phyloP scores from a whole-genome alignment of 176 grass and related monocot genomes.

The Typha latifolia region DNA sequence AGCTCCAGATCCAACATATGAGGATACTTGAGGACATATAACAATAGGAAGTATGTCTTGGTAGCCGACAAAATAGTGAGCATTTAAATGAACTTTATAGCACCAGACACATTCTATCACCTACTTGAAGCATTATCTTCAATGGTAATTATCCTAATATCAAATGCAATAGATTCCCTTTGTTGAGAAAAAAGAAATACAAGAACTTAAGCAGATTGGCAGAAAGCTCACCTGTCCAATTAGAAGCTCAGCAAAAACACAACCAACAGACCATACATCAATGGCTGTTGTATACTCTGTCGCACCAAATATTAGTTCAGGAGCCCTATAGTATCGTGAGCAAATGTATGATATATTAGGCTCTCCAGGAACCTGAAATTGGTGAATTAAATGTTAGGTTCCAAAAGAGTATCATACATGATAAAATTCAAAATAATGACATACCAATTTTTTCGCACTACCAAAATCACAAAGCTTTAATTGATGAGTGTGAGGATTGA shows the following conservation, averaged over 20 bases:
- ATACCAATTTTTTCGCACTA: constrained; percentile 23
- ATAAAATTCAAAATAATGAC: neutral
- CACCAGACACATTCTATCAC: too few species aligned
- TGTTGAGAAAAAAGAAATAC: neutral
- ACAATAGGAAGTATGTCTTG: too few species aligned
- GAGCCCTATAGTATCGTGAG: constrained; percentile 57
- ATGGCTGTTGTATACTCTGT: constrained; percentile 62
- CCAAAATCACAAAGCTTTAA: constrained; percentile 25
- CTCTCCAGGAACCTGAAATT: constrained; percentile 39
- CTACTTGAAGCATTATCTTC: too few species aligned
- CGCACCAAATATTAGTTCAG: constrained; percentile 63
- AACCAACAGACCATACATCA: constrained; percentile 66
- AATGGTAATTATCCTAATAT: too few species aligned
- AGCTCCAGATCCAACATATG: too few species aligned
- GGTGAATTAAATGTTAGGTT: neutral
- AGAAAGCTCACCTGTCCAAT: constrained; percentile 45
- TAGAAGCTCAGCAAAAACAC: constrained; percentile 64
- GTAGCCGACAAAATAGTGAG: too few species aligned
- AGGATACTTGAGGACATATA: too few species aligned
- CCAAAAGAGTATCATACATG: neutral
- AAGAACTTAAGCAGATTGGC: neutral
- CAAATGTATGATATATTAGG: constrained; percentile 77
- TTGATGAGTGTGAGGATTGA: constrained; percentile 6
- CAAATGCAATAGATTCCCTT: too few species aligned
- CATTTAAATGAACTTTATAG: too few species aligned